Conservation (phyloP, 805 yeast species). For the Candida boleticola region DNA sequence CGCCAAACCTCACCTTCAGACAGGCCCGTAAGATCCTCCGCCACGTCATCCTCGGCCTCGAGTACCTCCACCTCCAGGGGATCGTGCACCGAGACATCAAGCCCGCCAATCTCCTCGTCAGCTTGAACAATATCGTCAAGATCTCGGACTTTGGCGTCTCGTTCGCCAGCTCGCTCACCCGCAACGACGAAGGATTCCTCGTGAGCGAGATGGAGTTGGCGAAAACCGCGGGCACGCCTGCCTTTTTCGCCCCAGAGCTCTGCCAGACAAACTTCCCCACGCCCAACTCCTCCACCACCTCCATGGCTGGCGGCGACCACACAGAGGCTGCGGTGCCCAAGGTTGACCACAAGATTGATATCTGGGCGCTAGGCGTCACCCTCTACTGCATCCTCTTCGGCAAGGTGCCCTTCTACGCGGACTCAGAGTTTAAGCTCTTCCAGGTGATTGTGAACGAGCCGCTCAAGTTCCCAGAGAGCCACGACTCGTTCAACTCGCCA, state of each 20-base stretch:
- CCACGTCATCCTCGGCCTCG: conserved; percentile 84
- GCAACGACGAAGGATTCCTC: conserved; percentile 42
- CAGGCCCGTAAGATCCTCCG: conserved; percentile 72
- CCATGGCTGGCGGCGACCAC: conserved; percentile 20
- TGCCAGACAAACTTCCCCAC: conserved; percentile 55
- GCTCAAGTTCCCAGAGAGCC: conserved; percentile 53
- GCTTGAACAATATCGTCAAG: conserved; percentile 71
- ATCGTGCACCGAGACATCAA: conserved; percentile 94
- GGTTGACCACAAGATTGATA: conserved; percentile 82
- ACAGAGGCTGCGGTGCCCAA: conserved; percentile 34
- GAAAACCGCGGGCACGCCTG: conserved; percentile 97
- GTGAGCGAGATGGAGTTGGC: conserved; percentile 74
- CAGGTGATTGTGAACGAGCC: conserved; percentile 69
- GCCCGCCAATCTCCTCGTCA: conserved; percentile 84
- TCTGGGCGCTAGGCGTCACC: conserved; percentile 98
- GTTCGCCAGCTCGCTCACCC: conserved; percentile 52
- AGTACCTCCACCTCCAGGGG: conserved; percentile 86
- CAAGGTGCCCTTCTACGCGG: conserved; percentile 83
- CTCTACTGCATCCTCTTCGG: conserved; percentile 87
- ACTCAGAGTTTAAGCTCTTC: conserved; percentile 80
- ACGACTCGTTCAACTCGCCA: conserved; percentile 36
- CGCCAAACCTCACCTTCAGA: conserved; percentile 64
- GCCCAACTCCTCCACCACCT: conserved; percentile 11
- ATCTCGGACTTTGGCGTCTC: conserved; percentile 98
- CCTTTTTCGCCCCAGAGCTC: conserved; percentile 81